A percentile compares a stretch with the other conserved stretches of the same genome.
Evolutionary conservation across 768 basidiomycete species (phyloP).

Genomic region (Nidularia pulvinata): DNA sequence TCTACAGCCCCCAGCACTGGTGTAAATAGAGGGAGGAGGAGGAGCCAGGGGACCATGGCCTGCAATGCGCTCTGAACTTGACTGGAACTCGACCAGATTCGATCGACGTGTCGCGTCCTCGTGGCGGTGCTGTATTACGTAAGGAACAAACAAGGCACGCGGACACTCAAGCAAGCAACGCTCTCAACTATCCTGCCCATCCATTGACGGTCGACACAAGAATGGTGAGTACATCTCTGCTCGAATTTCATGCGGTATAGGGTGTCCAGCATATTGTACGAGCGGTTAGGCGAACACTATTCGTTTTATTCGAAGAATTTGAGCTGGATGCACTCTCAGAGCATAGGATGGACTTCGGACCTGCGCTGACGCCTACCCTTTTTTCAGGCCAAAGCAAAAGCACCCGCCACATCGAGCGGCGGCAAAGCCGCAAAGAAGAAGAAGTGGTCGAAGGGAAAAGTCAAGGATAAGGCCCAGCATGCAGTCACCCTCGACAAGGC

Average conservation of each 20-base stretch:
- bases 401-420: conserved; percentile 69
- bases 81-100: conserved; percentile 4
- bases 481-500: conserved; percentile 93
- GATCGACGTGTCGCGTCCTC: conserved; percentile 35
- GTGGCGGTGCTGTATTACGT: conserved; percentile 20
- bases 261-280: neutral
- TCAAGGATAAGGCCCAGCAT: conserved; percentile 99
- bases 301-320: neutral
- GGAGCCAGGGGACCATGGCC: conserved; percentile 52
- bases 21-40: conserved; percentile 39
- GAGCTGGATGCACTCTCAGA: conserved; percentile 35
- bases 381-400: conserved; percentile 73
- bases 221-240: conserved; percentile 36
- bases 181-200: conserved; percentile 12
- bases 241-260: conserved; percentile 2
- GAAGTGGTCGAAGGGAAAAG: conserved; percentile 99
- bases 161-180: conserved; percentile 3
- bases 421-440: conserved; percentile 98
- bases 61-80: conserved; percentile 6
- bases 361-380: conserved; percentile 14
- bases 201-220: conserved; percentile 39
- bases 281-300: neutral
- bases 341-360: conserved; percentile 31
- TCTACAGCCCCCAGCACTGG: conserved; percentile 37
- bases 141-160: conserved; percentile 42